These are phyloP conservation scores for Jatropha podagrica DNA, from an alignment of 441 rosid genomes.

Conservation along the genomic window DNA sequence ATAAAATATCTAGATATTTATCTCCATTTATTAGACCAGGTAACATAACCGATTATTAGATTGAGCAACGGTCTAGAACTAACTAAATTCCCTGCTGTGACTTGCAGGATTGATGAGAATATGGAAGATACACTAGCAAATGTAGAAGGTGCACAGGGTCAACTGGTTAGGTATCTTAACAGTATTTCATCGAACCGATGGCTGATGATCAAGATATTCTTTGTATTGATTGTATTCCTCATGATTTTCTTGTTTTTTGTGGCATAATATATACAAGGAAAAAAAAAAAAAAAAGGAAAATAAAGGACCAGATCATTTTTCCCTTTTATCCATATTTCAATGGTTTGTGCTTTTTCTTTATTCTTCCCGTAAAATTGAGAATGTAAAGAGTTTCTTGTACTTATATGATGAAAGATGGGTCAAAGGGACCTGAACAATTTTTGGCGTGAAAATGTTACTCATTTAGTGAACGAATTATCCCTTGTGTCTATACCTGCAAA, in stretches of 20 bases:
- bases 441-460: background rate
- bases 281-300: slow-evolving; percentile 14
- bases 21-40: background rate
- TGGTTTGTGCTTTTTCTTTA: background rate
- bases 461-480: background rate
- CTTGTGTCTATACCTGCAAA: background rate
- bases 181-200: slow-evolving; percentile 93
- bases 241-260: slow-evolving; percentile 93
- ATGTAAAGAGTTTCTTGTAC: slow-evolving; percentile 21
- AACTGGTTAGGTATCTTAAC: slow-evolving; percentile 77
- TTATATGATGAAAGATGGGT: slow-evolving; percentile 5
- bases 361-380: slow-evolving; percentile 7
- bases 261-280: slow-evolving; percentile 46
- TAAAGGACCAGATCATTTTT: slow-evolving; percentile 21
- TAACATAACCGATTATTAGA: background rate
- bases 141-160: slow-evolving; percentile 94
- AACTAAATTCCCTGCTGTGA: slow-evolving; percentile 3
- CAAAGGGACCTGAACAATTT: slow-evolving; percentile 15
- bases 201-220: slow-evolving; percentile 95
- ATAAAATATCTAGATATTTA: too few species aligned
- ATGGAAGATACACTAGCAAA: slow-evolving; percentile 83
- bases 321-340: background rate
- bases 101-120: slow-evolving; percentile 87
- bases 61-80: background rate
- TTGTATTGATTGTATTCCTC: slow-evolving; percentile 82